Percentiles rank a stretch among this genome's conserved stretches.
Evolutionary conservation across 192 early-diverging fungal species (phyloP).

Genomic region (Podila minutissima): DNA sequence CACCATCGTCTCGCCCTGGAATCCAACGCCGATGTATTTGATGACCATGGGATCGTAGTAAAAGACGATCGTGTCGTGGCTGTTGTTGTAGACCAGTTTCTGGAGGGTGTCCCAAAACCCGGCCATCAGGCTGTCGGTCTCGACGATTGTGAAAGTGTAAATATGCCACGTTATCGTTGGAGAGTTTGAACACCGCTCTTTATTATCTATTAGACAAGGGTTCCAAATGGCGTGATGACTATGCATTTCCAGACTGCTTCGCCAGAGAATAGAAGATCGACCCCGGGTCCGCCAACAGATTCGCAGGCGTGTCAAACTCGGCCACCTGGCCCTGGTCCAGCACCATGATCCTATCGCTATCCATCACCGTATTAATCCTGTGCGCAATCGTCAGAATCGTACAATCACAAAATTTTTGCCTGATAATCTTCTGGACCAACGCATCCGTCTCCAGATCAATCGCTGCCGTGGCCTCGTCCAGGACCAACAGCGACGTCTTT

Average conservation of each 20-base stretch:
- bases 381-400: slow-evolving; percentile 70
- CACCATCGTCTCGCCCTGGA: too few species aligned
- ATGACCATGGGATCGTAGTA: too few species aligned
- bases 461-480: slow-evolving; percentile 69
- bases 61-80: too few species aligned
- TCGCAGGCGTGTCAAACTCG: slow-evolving; percentile 46
- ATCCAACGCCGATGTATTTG: too few species aligned
- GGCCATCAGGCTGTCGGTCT: too few species aligned
- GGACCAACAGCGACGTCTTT: slow-evolving; percentile 56
- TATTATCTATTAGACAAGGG: too few species aligned
- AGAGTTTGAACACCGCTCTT: too few species aligned
- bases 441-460: slow-evolving; percentile 55
- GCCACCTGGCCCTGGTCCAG: slow-evolving; percentile 73
- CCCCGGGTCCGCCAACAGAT: slow-evolving; percentile 21
- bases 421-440: slow-evolving; percentile 55
- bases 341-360: slow-evolving; percentile 77
- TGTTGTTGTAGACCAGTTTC: too few species aligned
- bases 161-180: too few species aligned
- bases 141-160: too few species aligned
- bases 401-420: slow-evolving; percentile 43
- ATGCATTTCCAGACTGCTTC: slow-evolving; percentile 55
- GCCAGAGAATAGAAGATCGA: slow-evolving; percentile 57
- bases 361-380: slow-evolving; percentile 61
- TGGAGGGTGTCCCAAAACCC: too few species aligned
- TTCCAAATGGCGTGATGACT: too few species aligned